A percentile compares a stretch with the other conserved stretches of the same genome.
phyloP scores from a whole-genome alignment of 75 land plant species.

The Pinus albicaulis region DNA sequence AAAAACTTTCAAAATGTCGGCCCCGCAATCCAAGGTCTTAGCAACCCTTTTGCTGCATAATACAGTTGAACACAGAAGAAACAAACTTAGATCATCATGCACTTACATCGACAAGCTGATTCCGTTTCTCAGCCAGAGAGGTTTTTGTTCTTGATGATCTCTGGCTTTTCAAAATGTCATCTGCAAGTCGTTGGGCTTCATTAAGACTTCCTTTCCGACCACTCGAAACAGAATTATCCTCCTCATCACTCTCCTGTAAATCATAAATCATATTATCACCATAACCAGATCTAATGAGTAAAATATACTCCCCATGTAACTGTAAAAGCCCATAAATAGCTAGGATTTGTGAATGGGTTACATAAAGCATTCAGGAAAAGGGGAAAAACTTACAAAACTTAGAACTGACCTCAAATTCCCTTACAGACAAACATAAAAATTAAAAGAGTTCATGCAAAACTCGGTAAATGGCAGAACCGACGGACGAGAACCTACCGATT shows the following conservation, averaged over 20 bases:
- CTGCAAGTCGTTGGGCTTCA: background rate
- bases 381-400: too few species aligned
- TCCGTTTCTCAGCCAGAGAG: background rate
- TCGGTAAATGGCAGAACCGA: too few species aligned
- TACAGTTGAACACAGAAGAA: too few species aligned
- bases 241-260: slow-evolving; percentile 1
- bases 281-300: background rate
- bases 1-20: too few species aligned
- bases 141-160: background rate
- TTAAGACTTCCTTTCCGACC: background rate
- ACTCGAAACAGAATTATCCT: background rate
- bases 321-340: background rate
- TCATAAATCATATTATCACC: background rate
- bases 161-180: background rate
- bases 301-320: background rate
- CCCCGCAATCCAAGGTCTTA: too few species aligned
- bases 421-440: too few species aligned
- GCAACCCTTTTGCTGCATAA: too few species aligned
- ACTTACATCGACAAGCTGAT: background rate
- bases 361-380: too few species aligned
- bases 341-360: too few species aligned
- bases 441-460: too few species aligned
- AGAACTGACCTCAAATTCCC: too few species aligned
- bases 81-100: background rate
- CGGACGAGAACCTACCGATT: background rate